Evolutionary conservation across 805 yeast genomes (phyloP), one percentile per base, ranked within the genome.

Genomic region (Isabelozyma rhagii): DNA sequence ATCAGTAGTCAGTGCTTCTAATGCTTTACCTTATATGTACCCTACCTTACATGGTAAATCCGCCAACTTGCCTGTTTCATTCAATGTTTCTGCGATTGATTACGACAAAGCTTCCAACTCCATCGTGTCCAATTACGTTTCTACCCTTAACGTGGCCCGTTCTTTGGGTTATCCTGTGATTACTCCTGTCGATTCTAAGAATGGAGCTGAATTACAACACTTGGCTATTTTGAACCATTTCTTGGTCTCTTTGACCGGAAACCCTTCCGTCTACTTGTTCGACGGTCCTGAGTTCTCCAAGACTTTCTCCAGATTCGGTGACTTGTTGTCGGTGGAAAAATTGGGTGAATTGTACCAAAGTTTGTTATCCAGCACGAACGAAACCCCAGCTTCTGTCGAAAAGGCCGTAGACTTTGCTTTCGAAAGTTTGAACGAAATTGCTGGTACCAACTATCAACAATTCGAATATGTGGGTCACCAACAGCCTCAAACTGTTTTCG

Each of bases 21-120:
- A 82, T 53, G 84, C 90, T 28, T 75, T 91, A 63, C 73, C 79
- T 17, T 82, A 78, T 61, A 84, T 92, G 83, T 82, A 80, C 48
- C 84, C 89, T 25, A 72, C 81, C 31, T 75, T 89, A 56, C 57
- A 68, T 25, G 66, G 67, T 21, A 55, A 52, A 17, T 57, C 58
- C 50, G 52, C 49, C 10, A 54, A 61, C 3, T 72, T 82, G 47
- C 89, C 91, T 9, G 72, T 89, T 51, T 75, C 85, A 11, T 80
- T 92, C 63, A 84, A 84, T 59, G 83, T 90, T 43, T 85, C 94
- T 14, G 89, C 96, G 21, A 72, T 88, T 56, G 89, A 85, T 63
- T 90, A 83, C 65, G 85, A 86, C 62, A 74, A 73, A 8, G 66
- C 62, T 3, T 53, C 77, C 8, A 77, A 79, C 39, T 64, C 81